Evolutionary conservation across 495 filamentous ascomycete species (phyloP).

Genomic region (Parmelia sp.): DNA sequence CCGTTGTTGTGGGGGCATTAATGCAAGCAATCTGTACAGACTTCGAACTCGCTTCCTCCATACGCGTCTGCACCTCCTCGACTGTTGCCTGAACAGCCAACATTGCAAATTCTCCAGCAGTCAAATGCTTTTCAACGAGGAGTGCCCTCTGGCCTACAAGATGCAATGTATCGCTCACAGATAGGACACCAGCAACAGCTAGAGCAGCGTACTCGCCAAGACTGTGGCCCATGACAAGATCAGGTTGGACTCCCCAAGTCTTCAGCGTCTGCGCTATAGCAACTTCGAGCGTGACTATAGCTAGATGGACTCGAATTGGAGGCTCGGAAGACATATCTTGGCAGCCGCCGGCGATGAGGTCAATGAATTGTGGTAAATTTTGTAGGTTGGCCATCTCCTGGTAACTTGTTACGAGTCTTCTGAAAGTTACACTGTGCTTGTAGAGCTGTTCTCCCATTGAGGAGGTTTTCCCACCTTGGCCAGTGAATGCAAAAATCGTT

Average conservation of each 20-base stretch:
- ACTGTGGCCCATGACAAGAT: slow-evolving; percentile 30
- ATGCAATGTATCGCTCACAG: slow-evolving; percentile 35
- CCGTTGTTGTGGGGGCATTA: slow-evolving; percentile 28
- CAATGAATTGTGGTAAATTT: slow-evolving; percentile 30
- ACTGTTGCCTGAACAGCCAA: slow-evolving; percentile 23
- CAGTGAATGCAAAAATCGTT: slow-evolving; percentile 48
- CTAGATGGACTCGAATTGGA: slow-evolving; percentile 30
- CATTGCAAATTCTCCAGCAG: slow-evolving; percentile 50
- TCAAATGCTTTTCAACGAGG: slow-evolving; percentile 58
- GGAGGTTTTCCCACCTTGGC: slow-evolving; percentile 33
- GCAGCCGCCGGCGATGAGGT: slow-evolving; percentile 26
- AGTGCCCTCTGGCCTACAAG: slow-evolving; percentile 65
- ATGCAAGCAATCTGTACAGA: slow-evolving; percentile 27
- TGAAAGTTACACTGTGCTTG: slow-evolving; percentile 26
- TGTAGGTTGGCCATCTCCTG: slow-evolving; percentile 16
- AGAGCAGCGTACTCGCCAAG: slow-evolving; percentile 29
- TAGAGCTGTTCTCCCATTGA: slow-evolving; percentile 32
- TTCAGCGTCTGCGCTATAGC: slow-evolving; percentile 26
- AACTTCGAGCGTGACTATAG: slow-evolving; percentile 33
- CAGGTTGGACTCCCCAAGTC: slow-evolving; percentile 10
- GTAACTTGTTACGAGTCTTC: slow-evolving; percentile 26
- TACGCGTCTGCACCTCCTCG: not conserved
- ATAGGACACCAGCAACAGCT: slow-evolving; percentile 26
- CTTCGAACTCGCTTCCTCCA: not conserved
- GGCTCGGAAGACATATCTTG: slow-evolving; percentile 24